Evolutionary conservation across 2,329 filamentous ascomycete genomes (phyloP).

Genomic region (Pleomassaria siparia): DNA sequence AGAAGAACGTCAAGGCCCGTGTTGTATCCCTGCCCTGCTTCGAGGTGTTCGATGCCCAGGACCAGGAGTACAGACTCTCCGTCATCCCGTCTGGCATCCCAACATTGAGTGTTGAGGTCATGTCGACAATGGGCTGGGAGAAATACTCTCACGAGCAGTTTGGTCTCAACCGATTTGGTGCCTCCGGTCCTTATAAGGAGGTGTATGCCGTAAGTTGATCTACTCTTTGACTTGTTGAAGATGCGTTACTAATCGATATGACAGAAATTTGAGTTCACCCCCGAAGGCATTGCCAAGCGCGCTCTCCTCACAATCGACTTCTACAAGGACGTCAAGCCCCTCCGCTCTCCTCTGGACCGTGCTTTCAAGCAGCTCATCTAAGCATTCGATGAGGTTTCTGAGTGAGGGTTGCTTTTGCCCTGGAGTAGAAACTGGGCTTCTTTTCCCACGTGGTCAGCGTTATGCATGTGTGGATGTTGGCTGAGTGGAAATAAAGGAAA

Average conservation of each 20-base stretch:
- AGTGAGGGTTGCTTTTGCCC: not conserved
- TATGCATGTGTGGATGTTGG: not conserved
- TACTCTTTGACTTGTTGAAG: not conserved
- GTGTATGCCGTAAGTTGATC: slow-evolving; percentile 73
- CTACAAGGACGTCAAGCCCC: slow-evolving; percentile 87
- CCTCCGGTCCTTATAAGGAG: slow-evolving; percentile 94
- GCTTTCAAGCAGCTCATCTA: slow-evolving; percentile 98
- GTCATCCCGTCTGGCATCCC: slow-evolving; percentile 94
- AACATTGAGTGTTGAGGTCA: slow-evolving; percentile 90
- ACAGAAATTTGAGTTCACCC: slow-evolving; percentile 98
- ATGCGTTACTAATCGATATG: slow-evolving; percentile 49
- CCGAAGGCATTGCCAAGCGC: slow-evolving; percentile 94
- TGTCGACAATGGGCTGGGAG: slow-evolving; percentile 98
- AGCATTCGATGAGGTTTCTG: slow-evolving; percentile 20
- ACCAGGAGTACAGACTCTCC: slow-evolving; percentile 91
- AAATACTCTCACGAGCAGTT: slow-evolving; percentile 99
- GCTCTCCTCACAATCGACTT: slow-evolving; percentile 90
- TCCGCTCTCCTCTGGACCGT: slow-evolving; percentile 94
- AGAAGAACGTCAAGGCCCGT: slow-evolving; percentile 83
- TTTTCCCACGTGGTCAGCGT: not conserved
- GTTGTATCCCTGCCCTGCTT: slow-evolving; percentile 96
- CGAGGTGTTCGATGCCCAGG: slow-evolving; percentile 92
- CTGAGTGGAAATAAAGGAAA: not conserved
- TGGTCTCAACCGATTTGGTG: slow-evolving; percentile 98
- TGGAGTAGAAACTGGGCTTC: not conserved